Conservation (phyloP, 805 yeast species). For the Tetrapisispora phaffii region DNA sequence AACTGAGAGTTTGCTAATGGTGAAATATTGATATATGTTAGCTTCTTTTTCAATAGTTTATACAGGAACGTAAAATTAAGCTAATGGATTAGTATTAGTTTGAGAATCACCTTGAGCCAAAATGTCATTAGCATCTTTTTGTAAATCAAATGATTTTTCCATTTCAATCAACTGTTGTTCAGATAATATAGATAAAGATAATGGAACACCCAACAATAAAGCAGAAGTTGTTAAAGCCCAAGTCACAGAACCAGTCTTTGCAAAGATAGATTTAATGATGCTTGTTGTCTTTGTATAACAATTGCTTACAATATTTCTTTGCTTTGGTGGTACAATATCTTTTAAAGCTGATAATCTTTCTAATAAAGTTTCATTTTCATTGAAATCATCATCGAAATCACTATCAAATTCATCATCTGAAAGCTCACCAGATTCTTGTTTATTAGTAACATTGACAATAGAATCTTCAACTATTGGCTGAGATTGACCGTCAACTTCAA, state of each 20-base stretch:
- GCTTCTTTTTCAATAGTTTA: too few relatives aligned
- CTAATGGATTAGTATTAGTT: slow-evolving; percentile 29
- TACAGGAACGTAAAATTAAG: too few relatives aligned
- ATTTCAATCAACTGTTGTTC: slow-evolving; percentile 90
- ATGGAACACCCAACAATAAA: slow-evolving; percentile 83
- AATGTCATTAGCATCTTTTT: slow-evolving; percentile 66
- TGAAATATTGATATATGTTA: background rate
- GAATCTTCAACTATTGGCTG: slow-evolving; percentile 52
- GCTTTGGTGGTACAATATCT: slow-evolving; percentile 84
- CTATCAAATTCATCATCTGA: slow-evolving; percentile 41
- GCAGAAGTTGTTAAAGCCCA: slow-evolving; percentile 84
- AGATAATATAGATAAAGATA: slow-evolving; percentile 76
- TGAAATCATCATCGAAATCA: slow-evolving; percentile 51
- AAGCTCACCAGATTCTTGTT: slow-evolving; percentile 4
- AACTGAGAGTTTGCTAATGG: background rate
- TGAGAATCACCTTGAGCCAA: slow-evolving; percentile 58
- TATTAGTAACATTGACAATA: slow-evolving; percentile 27
- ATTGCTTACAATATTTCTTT: slow-evolving; percentile 44
- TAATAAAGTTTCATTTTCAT: slow-evolving; percentile 70
- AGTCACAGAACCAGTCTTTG: slow-evolving; percentile 61
- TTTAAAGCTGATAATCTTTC: slow-evolving; percentile 88
- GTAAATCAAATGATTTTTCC: slow-evolving; percentile 83
- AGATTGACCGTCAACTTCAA: slow-evolving; percentile 16
- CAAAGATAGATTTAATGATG: slow-evolving; percentile 38
- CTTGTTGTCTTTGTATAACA: slow-evolving; percentile 29